These are phyloP conservation scores for Leccinum obscurum DNA, from an alignment of 768 basidiomycete species.

Conservation along the genomic window DNA sequence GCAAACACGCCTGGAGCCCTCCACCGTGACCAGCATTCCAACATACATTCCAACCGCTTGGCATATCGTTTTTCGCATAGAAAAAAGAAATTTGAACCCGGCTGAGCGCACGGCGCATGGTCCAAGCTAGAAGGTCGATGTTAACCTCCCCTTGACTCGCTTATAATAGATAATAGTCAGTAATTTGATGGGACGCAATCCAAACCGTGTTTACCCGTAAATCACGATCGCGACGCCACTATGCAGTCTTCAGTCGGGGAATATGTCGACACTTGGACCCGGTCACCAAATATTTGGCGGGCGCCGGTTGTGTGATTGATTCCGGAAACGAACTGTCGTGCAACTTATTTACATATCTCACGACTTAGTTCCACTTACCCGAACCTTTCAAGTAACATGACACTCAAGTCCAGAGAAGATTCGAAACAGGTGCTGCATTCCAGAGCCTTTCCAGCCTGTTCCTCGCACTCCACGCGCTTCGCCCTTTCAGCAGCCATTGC, in stretches of 20 bases:
- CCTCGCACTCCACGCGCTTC: constrained; percentile 6
- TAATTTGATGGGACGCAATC: not conserved
- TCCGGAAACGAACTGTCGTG: constrained; percentile 13
- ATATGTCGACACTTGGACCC: not conserved
- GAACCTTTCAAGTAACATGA: constrained; percentile 8
- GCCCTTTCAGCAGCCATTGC: not conserved
- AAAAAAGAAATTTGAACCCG: not conserved
- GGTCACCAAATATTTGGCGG: constrained; percentile 10
- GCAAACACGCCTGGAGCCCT: not conserved
- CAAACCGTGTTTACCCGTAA: not conserved
- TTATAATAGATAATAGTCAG: not conserved
- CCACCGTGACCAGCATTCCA: not conserved
- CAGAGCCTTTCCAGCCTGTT: not conserved
- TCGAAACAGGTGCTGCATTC: not conserved
- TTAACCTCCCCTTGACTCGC: not conserved
- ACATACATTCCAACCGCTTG: not conserved
- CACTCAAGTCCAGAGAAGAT: constrained; percentile 8
- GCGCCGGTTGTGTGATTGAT: not conserved
- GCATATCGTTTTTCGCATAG: not conserved
- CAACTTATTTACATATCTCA: not conserved
- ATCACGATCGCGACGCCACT: not conserved
- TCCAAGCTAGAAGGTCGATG: not conserved
- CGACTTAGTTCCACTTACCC: constrained; percentile 7
- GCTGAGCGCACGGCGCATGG: not conserved
- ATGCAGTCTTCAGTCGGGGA: not conserved